These are phyloP conservation scores for Ophiocordyceps polyrhachis-furcata DNA, from an alignment of 2,329 filamentous ascomycete species.

Conservation along the genomic window DNA sequence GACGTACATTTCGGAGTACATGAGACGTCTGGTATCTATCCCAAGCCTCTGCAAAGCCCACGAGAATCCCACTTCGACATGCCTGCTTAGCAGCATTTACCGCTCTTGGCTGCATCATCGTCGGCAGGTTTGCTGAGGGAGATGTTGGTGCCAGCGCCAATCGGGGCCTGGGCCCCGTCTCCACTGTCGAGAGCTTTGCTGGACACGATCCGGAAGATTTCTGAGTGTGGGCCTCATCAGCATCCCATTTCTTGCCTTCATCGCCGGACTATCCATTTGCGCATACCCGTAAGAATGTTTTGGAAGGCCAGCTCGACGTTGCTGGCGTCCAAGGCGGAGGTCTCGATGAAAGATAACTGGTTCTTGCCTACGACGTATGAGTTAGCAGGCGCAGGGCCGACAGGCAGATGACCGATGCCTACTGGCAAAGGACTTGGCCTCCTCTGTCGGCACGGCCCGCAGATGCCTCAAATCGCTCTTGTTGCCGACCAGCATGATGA, in stretches of 20 bases:
- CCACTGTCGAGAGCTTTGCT: constrained; percentile 91
- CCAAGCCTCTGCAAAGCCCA: constrained; percentile 9
- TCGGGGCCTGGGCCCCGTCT: constrained; percentile 61
- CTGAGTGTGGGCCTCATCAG: constrained; percentile 24
- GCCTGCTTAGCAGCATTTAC: constrained; percentile 56
- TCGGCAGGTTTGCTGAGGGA: constrained; percentile 75
- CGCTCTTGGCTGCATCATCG: constrained; percentile 53
- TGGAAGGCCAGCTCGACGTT: constrained; percentile 99
- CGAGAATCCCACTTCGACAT: constrained; percentile 7
- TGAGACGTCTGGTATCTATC: constrained; percentile 16
- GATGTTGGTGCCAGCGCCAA: constrained; percentile 65
- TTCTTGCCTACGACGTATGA: constrained; percentile 56
- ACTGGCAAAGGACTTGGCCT: constrained; percentile 97
- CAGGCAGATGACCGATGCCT: constrained; percentile 4
- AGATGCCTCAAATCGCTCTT: constrained; percentile 99
- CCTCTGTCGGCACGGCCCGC: constrained; percentile 89
- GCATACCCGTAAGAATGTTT: constrained; percentile 91
- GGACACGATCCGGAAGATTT: constrained; percentile 98
- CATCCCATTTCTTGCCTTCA: not conserved
- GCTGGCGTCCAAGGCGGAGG: constrained; percentile 92
- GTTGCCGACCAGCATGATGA: constrained; percentile 99
- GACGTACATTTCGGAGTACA: constrained; percentile 15
- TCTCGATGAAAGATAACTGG: constrained; percentile 98
- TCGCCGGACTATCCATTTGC: not conserved
- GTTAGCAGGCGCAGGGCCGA: constrained; percentile 3